phyloP scores from a whole-genome alignment of 139 green algal genomes.

The Chlamydomonas sp. region DNA sequence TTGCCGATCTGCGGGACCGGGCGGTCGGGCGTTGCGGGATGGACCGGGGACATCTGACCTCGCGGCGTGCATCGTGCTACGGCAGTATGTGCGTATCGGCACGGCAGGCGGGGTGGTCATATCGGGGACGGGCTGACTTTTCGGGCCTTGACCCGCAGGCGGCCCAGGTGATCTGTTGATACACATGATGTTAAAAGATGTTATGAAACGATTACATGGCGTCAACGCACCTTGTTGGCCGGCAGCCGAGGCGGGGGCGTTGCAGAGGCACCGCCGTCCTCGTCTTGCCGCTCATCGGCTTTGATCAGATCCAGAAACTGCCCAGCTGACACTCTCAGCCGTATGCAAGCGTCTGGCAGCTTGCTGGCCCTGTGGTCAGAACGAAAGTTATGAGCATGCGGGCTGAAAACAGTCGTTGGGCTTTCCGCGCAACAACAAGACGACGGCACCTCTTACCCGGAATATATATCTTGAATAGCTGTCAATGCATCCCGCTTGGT shows the following conservation, averaged over 20 bases:
- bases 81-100: too few species aligned
- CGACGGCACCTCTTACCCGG: neutral
- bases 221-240: neutral
- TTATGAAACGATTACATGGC: neutral
- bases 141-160: neutral
- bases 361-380: slow-evolving; percentile 3
- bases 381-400: neutral
- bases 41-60: neutral
- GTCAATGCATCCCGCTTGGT: slow-evolving; percentile 15
- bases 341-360: slow-evolving; percentile 16
- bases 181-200: neutral
- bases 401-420: too few species aligned
- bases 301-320: slow-evolving; percentile 11
- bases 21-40: neutral
- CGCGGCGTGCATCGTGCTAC: too few species aligned
- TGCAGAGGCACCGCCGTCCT: slow-evolving; percentile 7
- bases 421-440: neutral
- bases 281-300: neutral
- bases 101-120: too few species aligned
- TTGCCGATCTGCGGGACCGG: neutral
- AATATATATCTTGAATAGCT: neutral
- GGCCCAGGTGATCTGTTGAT: neutral
- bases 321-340: neutral
- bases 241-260: slow-evolving; percentile 8
- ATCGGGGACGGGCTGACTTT: too few species aligned